Conservation (phyloP, 371 early-diverging fungal species). For the Mortierella sp. region DNA sequence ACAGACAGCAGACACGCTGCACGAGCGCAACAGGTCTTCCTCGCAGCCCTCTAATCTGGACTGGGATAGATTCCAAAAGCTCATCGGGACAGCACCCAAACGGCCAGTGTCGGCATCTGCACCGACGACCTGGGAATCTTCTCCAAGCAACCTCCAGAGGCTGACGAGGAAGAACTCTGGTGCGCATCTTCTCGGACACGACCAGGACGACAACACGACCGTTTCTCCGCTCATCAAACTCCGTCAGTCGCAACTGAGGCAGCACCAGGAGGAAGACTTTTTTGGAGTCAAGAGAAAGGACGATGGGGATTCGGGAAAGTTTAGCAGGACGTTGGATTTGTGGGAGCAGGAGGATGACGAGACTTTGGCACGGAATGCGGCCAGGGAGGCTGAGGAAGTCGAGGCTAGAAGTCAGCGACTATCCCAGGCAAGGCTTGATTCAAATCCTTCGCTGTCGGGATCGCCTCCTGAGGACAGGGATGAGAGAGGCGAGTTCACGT, state of each 20-base stretch:
- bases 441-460: background rate
- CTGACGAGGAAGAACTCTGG: background rate
- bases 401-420: slow-evolving; percentile 12
- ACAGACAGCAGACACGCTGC: background rate
- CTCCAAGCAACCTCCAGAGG: slow-evolving; percentile 6
- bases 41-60: slow-evolving; percentile 6
- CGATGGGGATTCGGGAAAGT: slow-evolving; percentile 18
- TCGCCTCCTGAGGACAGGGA: background rate
- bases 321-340: slow-evolving; percentile 29
- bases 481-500: background rate
- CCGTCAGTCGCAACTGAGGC: slow-evolving; percentile 49
- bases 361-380: slow-evolving; percentile 40
- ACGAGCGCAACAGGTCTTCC: background rate
- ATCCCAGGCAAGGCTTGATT: background rate
- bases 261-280: slow-evolving; percentile 48
- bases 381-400: slow-evolving; percentile 28
- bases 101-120: slow-evolving; percentile 1
- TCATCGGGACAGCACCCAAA: background rate
- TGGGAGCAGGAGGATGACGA: slow-evolving; percentile 56
- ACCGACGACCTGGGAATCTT: too few species aligned
- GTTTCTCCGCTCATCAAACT: slow-evolving; percentile 44
- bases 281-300: slow-evolving; percentile 32
- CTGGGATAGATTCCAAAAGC: slow-evolving; percentile 31
- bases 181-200: background rate
- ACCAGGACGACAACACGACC: slow-evolving; percentile 6